Evolutionary conservation across 208 protist genomes (phyloP), one percentile per base, ranked within the genome.

Genomic region (Leishmania aethiopica): DNA sequence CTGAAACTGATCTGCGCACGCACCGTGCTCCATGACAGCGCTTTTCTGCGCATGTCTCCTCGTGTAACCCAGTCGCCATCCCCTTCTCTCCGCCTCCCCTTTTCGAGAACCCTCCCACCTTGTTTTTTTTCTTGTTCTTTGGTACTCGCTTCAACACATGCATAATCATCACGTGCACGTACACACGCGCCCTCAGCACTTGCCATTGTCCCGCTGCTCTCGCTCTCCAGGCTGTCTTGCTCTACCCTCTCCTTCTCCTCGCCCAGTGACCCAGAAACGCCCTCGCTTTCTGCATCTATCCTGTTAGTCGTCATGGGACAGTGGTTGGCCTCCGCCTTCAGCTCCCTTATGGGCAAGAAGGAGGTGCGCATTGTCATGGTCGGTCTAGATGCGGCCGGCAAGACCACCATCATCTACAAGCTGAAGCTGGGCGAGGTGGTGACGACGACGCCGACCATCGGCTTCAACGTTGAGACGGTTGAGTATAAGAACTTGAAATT

Each of bases 381-480:
- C 15, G 99, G 99, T 40, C 93, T 99, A 25, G 99, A 99, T 90
- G 98, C 94, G 55, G 98, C 98, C 37, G 99, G 99, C 72, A 99
- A 99, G 91, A 99, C 99, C 37, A 99, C 97, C 28, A 98, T 99
- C 76, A 91, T 99, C 47, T 99, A 99, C 95, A 99, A 99, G 88
- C 92, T 99, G 59, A 99, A 99, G 91, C 93, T 99, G 17, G 98
- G 97, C 73, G 98, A 99, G 88, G 96, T 99, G 66, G 94, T 97
- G 57, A 96, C 91, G 49, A 99, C 97, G 35, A 99, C 99, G 73
- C 98, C 98, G n/a, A 99, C 99, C 49, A 99, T 99, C 83, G 98
- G 98, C 62, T 97, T 99, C 91, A 98, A 99, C 87, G 98, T 99
- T 3, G 99, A 99, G 88, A 99, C 97, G 28, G 97, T 99, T 53